Evolutionary conservation across 2,329 filamentous ascomycete species (phyloP), one percentile per base, ranked within the genome.

Genomic region (Curvularia hawaiiensis): DNA sequence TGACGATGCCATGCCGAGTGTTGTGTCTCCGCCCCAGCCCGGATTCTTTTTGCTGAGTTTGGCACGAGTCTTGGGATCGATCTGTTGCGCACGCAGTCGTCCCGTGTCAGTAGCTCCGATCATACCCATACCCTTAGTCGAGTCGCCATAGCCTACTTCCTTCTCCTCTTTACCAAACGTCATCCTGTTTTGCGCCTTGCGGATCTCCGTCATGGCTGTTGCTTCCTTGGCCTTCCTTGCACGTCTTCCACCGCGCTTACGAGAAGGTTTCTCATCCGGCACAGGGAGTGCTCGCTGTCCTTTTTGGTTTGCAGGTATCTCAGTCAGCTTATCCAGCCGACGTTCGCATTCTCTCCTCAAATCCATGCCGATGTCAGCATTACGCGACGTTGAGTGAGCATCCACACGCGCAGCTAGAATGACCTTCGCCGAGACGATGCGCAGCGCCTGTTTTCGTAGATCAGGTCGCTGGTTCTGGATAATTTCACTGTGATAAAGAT

Each of bases 161-260:
- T 87, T 89, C 78, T 99, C 95, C 76, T 98, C 94, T 75, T 96
- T 95, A 57, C 93, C 93, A 71, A 99, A 99, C 0, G 89, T 92
- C 85, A 99, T 89, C 52, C 95, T 87, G 79, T 99, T 99, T 78
- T 98, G 95, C 4, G 92, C 92, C 77, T 98, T 97, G 64, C 93
- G 88, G 30, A 99, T 82, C 54, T 99, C 95, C 0, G 95, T 99
- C 92, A 97, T 96, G 59, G 95, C 94, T 7, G 91, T 91, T 4
- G 94, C 93, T 77, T 97, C 95, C 83, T 99, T 99, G 59, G 94
- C 94, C 77, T 97, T 97, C 56, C 95, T 84, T 12, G 93, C 95
- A 64, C 92, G 84, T 54, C 94, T 84, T 50, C 95, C 95, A 76
- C 95, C 95, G 63, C 95, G 90, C 77, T 99, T 99, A 33, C 93